phyloP scores from a whole-genome alignment of 208 protist genomes.

The Crithidia brevicula region DNA sequence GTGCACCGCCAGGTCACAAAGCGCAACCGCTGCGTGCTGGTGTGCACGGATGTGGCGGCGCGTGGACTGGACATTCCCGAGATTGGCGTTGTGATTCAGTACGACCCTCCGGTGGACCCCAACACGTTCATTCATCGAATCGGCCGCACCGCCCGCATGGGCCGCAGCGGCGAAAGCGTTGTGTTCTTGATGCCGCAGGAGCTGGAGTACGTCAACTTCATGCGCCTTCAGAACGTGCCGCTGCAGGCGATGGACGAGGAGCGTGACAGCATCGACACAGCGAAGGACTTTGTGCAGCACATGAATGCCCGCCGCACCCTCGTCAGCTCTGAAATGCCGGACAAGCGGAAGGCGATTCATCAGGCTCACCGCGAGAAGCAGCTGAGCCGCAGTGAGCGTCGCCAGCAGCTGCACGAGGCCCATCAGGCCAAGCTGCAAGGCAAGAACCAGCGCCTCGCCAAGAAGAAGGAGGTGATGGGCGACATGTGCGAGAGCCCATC shows the following conservation, averaged over 20 bases:
- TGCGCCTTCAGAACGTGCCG: conserved; percentile 89
- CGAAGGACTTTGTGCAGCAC: conserved; percentile 48
- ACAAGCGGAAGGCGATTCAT: conserved; percentile 73
- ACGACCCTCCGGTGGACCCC: conserved; percentile 95
- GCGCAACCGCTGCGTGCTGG: conserved; percentile 82
- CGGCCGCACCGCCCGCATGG: conserved; percentile 96
- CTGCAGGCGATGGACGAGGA: conserved; percentile 79
- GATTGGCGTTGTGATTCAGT: conserved; percentile 97
- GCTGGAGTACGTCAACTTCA: conserved; percentile 93
- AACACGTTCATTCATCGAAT: conserved; percentile 97
- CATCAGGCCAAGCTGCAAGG: conserved; percentile 44
- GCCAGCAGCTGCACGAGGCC: conserved; percentile 67
- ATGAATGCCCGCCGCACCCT: conserved; percentile 81
- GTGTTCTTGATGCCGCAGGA: conserved; percentile 95
- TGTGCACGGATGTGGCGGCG: conserved; percentile 96
- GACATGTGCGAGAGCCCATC: conserved; percentile 82
- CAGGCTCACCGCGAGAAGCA: conserved; percentile 77
- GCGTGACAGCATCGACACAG: conserved; percentile 65
- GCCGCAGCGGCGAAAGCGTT: conserved; percentile 90
- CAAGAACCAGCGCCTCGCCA: conserved; percentile 36
- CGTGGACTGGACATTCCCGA: conserved; percentile 96
- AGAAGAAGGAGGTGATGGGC: conserved; percentile 68
- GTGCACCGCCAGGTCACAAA: conserved; percentile 80
- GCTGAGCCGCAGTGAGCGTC: conserved; percentile 69
- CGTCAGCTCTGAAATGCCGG: conserved; percentile 59